Conservation (phyloP, 192 early-diverging fungal genomes). For the Dispira parvispora region DNA sequence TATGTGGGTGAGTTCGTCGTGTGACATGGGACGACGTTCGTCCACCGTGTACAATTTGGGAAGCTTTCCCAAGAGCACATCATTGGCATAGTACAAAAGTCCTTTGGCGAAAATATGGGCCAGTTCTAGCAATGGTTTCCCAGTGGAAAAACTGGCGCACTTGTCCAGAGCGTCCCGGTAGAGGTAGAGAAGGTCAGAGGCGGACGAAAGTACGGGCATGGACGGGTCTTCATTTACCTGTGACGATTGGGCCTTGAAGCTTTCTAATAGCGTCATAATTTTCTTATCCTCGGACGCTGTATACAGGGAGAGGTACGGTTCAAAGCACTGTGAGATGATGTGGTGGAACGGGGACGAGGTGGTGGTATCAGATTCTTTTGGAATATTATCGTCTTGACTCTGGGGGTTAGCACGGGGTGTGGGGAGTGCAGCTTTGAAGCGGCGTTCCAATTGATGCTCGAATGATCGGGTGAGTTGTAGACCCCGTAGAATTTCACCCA, state of each 20-base stretch:
- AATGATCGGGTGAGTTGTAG: conserved; percentile 79
- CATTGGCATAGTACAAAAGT: conserved; percentile 58
- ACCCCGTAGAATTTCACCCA: conserved; percentile 53
- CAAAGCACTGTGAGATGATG: conserved; percentile 66
- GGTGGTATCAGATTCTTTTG: not conserved
- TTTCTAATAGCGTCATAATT: conserved; percentile 32
- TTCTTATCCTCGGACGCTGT: conserved; percentile 68
- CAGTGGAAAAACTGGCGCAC: conserved; percentile 68
- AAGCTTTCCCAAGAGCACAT: conserved; percentile 50
- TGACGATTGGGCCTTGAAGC: conserved; percentile 32
- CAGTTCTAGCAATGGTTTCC: conserved; percentile 76
- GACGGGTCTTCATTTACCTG: conserved; percentile 30
- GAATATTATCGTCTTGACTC: too few species aligned
- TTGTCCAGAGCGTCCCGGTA: conserved; percentile 79
- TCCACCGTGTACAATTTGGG: conserved; percentile 42
- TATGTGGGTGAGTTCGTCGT: conserved; percentile 50
- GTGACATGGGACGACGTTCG: conserved; percentile 38
- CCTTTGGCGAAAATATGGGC: conserved; percentile 62
- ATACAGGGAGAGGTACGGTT: conserved; percentile 77
- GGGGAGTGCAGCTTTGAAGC: conserved; percentile 31
- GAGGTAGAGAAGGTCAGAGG: conserved; percentile 76
- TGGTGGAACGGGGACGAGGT: conserved; percentile 40
- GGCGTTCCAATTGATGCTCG: conserved; percentile 63
- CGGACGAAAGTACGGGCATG: conserved; percentile 9
- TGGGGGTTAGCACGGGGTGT: too few species aligned